Percentiles rank a stretch among this genome's conserved stretches.
These are phyloP conservation scores for Didymella lethalis DNA, from an alignment of 2,329 filamentous ascomycete species.

Conservation along the genomic window DNA sequence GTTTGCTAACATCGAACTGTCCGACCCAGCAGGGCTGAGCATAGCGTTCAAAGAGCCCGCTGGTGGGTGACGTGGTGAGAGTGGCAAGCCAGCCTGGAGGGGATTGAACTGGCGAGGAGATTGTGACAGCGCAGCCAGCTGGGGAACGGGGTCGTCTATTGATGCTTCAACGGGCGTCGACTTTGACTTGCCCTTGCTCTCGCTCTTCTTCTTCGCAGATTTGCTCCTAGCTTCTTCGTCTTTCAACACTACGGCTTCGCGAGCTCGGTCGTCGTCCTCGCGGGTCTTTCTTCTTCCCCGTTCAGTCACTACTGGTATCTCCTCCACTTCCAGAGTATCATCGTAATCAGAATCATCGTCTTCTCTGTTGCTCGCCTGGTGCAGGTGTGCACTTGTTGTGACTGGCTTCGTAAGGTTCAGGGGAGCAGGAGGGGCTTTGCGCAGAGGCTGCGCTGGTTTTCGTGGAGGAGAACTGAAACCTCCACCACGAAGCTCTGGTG, in stretches of 20 bases:
- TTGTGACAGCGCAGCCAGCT: constrained; percentile 31
- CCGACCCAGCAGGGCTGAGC: constrained; percentile 58
- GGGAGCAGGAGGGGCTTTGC: constrained; percentile 86
- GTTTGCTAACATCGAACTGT: constrained; percentile 51
- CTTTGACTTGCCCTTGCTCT: constrained; percentile 58
- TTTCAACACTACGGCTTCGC: constrained; percentile 71
- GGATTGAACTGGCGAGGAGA: constrained; percentile 46
- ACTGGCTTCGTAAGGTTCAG: constrained; percentile 69
- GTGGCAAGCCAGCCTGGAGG: constrained; percentile 44
- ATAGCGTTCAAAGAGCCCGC: constrained; percentile 54
- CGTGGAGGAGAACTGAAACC: constrained; percentile 47
- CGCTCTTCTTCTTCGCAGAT: constrained; percentile 73
- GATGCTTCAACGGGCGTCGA: constrained; percentile 34
- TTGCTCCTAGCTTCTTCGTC: constrained; percentile 75
- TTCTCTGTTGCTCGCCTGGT: constrained; percentile 58
- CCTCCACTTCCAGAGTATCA: constrained; percentile 74
- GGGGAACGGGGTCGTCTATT: constrained; percentile 27
- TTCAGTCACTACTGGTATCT: constrained; percentile 63
- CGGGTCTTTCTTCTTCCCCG: constrained; percentile 83
- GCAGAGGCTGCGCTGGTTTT: constrained; percentile 57
- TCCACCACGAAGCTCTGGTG: constrained; percentile 48
- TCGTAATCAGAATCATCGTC: constrained; percentile 85
- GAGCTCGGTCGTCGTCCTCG: constrained; percentile 83
- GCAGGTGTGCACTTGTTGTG: constrained; percentile 54
- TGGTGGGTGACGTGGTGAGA: constrained; percentile 50